Base-by-base conservation (phyloP, 1,284 basidiomycete genomes). In the Pseudomicrostroma phylloplanum region DNA sequence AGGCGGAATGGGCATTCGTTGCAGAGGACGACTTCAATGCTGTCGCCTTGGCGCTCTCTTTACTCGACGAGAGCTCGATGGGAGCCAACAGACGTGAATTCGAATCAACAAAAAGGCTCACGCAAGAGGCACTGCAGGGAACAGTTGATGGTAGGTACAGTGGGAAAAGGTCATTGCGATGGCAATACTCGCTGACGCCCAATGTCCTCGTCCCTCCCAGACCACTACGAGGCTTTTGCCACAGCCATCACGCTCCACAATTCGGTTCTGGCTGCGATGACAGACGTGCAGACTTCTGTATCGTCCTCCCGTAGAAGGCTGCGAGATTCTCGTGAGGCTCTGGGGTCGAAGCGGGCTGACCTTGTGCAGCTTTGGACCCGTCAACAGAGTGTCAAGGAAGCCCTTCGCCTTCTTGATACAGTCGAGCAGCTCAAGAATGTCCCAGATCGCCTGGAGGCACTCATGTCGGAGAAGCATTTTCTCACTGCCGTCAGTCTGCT, bases 381-480 rank as follows among this genome's bases (percentile, higher is more conserved):
- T 12, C 61, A 69, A 11, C 71, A 79, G 58, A 67, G 63, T 1
- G 71, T 79, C 58, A 74, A 78, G 59, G 77, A 79, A 58, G 69
- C 71, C 23, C 62, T 78, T 25, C 62, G 70, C 21, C 65, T 79
- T 39, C 63, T 79, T 46, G 70, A 71, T 25, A 61, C 69, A 8
- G 63, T 78, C 25, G 77, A 79, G 76, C 85, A 89, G 71, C 82
- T 99, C 43, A 93, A 92, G 79, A 84, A 87, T 55, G 88, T 97
- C 0, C 94, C 96, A 0, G 96, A 98, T 74, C 84, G 88, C 21
- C 83, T 99, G 30, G 96, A 98, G 79, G 87, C 88, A 6, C 82
- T 97, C n/a, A 91, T 98, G 79, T 89, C 92, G 0, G 96, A 97
- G 80, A 98, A 98, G 78, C 86, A 89, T 7, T 86, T 97, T 57